phyloP scores from a whole-genome alignment of 2,329 filamentous ascomycete species.

The Diaporthe citriasiana region DNA sequence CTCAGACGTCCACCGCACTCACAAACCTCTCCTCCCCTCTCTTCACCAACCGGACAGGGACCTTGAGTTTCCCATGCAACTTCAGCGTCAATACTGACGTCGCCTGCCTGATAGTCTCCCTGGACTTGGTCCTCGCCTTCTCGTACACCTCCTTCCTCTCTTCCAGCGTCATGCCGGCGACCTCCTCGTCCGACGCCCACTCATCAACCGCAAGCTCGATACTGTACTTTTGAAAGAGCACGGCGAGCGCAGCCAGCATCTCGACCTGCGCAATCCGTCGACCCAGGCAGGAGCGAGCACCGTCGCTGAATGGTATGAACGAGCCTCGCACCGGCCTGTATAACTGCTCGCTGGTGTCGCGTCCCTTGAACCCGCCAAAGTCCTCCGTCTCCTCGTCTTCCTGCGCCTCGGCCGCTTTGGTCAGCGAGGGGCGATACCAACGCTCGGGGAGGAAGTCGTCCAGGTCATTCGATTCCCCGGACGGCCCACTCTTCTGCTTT shows the following conservation, averaged over 20 bases:
- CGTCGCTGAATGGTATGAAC: conserved; percentile 72
- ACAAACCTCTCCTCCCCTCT: conserved; percentile 80
- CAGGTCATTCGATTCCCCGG: conserved; percentile 66
- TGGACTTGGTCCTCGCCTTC: conserved; percentile 70
- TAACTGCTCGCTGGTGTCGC: conserved; percentile 72
- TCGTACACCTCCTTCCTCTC: conserved; percentile 69
- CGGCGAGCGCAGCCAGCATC: conserved; percentile 67
- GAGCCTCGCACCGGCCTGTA: conserved; percentile 71
- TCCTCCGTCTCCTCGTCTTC: conserved; percentile 59
- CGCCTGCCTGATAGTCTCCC: conserved; percentile 67
- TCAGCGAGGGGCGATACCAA: conserved; percentile 68
- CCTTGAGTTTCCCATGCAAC: conserved; percentile 69
- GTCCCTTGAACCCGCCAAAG: conserved; percentile 70
- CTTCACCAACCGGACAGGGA: conserved; percentile 78
- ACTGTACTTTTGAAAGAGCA: conserved; percentile 71
- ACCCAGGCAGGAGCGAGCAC: conserved; percentile 70
- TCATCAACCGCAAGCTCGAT: conserved; percentile 79
- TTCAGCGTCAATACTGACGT: conserved; percentile 79
- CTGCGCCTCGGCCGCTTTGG: conserved; percentile 39
- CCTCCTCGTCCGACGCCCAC: conserved; percentile 67
- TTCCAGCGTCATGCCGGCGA: conserved; percentile 62
- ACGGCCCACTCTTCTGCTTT: conserved; percentile 61
- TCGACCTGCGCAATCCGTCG: conserved; percentile 72
- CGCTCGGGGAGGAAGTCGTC: conserved; percentile 79
- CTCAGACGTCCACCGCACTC: conserved; percentile 50